Evolutionary conservation across 2,329 filamentous ascomycete species (phyloP).

Genomic region (Trichothecium roseum): DNA sequence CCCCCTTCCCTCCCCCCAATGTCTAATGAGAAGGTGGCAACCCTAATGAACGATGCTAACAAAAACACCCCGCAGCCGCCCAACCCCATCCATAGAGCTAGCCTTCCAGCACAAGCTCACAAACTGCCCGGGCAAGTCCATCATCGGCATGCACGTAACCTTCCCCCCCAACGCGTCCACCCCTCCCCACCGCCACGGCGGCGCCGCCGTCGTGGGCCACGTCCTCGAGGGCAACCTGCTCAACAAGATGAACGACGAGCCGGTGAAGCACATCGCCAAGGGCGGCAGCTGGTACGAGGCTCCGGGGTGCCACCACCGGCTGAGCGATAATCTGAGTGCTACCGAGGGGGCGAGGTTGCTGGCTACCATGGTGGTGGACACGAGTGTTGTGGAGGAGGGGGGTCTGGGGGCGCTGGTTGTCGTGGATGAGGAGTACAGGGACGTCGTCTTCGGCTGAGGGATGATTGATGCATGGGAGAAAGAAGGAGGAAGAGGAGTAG

Average conservation of each 20-base stretch:
- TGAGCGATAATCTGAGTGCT: constrained; percentile 12
- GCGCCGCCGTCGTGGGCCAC: constrained; percentile 9
- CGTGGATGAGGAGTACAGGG: constrained; percentile 9
- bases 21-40: too few species aligned
- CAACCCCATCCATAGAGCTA: constrained; percentile 7
- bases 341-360: too few species aligned
- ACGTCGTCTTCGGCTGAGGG: too few species aligned
- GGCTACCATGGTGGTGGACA: constrained; percentile 10
- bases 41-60: too few species aligned
- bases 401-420: constrained; percentile 8
- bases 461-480: too few species aligned
- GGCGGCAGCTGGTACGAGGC: constrained; percentile 13
- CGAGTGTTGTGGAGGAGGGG: constrained; percentile 8
- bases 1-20: too few species aligned
- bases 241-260: constrained; percentile 13
- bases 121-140: constrained; percentile 11
- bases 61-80: too few species aligned
- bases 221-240: constrained; percentile 11
- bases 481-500: too few species aligned
- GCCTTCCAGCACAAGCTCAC: constrained; percentile 11
- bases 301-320: constrained; percentile 12
- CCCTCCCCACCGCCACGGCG: constrained; percentile 12
- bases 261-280: constrained; percentile 8
- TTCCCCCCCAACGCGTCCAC: constrained; percentile 10
- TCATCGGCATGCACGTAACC: constrained; percentile 11